phyloP scores from a whole-genome alignment of 352 stramenopile species.

The Phytophthora pini region DNA sequence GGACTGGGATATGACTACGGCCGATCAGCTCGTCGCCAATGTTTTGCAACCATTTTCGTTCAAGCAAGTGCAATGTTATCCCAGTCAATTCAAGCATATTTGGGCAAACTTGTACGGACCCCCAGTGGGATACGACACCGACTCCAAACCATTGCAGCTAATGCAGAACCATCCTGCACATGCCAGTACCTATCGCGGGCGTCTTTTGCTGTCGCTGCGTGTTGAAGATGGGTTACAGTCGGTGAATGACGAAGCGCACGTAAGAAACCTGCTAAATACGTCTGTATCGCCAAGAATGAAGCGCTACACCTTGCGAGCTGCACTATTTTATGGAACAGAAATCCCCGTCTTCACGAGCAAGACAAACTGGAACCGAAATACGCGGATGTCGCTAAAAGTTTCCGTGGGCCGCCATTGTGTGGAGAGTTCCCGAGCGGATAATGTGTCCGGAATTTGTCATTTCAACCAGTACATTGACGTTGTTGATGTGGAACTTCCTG shows the following conservation, averaged over 20 bases:
- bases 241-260: constrained; percentile 71
- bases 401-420: constrained; percentile 69
- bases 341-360: constrained; percentile 80
- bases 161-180: constrained; percentile 73
- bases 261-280: constrained; percentile 62
- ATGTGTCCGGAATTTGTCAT: constrained; percentile 73
- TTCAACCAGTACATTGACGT: constrained; percentile 84
- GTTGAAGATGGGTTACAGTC: constrained; percentile 75
- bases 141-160: constrained; percentile 34
- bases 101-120: constrained; percentile 90
- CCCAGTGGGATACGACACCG: constrained; percentile 62
- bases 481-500: constrained; percentile 60
- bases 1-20: constrained; percentile 72
- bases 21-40: constrained; percentile 79
- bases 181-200: constrained; percentile 83
- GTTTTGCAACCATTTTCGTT: constrained; percentile 75
- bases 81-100: constrained; percentile 55
- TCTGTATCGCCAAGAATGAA: constrained; percentile 44
- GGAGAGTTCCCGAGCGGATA: constrained; percentile 62
- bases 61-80: constrained; percentile 67
- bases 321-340: constrained; percentile 82
- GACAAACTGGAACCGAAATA: constrained; percentile 72
- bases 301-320: constrained; percentile 65
- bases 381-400: constrained; percentile 78
- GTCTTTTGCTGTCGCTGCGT: constrained; percentile 70